Conservation (phyloP, 352 stramenopile species). For the Phytopythium chamaehyphon region DNA sequence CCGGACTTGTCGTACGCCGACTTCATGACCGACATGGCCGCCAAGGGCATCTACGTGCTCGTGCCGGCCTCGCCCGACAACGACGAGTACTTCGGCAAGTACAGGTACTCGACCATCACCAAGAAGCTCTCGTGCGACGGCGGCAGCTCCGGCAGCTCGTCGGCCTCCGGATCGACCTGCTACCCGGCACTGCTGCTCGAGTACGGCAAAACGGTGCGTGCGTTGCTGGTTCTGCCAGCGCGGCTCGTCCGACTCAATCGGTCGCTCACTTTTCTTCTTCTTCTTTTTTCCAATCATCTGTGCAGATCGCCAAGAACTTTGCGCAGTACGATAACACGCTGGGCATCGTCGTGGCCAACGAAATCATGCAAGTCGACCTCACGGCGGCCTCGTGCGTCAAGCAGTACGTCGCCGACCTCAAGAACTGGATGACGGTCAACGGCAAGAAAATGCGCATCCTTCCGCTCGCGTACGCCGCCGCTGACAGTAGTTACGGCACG, state of each 20-base stretch:
- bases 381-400: slow-evolving; percentile 79
- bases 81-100: slow-evolving; percentile 82
- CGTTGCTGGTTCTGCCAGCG: neutral
- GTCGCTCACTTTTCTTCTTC: neutral
- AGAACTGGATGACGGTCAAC: slow-evolving; percentile 87
- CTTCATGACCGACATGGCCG: slow-evolving; percentile 84
- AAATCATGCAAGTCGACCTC: slow-evolving; percentile 84
- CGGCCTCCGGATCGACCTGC: slow-evolving; percentile 47
- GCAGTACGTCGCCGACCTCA: slow-evolving; percentile 76
- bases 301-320: slow-evolving; percentile 83
- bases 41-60: slow-evolving; percentile 75
- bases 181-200: slow-evolving; percentile 81
- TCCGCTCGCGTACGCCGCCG: slow-evolving; percentile 74
- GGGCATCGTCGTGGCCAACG: slow-evolving; percentile 78
- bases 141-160: slow-evolving; percentile 23
- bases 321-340: slow-evolving; percentile 86
- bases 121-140: slow-evolving; percentile 57
- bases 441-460: slow-evolving; percentile 79
- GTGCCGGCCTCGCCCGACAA: slow-evolving; percentile 78
- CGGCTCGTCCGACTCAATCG: neutral
- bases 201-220: slow-evolving; percentile 72
- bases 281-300: no score
- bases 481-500: slow-evolving; percentile 65
- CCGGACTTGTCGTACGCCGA: slow-evolving; percentile 74
- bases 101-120: slow-evolving; percentile 76